Evolutionary conservation across 495 filamentous ascomycete genomes (phyloP).

Genomic region (Aspergillus conjunctus): DNA sequence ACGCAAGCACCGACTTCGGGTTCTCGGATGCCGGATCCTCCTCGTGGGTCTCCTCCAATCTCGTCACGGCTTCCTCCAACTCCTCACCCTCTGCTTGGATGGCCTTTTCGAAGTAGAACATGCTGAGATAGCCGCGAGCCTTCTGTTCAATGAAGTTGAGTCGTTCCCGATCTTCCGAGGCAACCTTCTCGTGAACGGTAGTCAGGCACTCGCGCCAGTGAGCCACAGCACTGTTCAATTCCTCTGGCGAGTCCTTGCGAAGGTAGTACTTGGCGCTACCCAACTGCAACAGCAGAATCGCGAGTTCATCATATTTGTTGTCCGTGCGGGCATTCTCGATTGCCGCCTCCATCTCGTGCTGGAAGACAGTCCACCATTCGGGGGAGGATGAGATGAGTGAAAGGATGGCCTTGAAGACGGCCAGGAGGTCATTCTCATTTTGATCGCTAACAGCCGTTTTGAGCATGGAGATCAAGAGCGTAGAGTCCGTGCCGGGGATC

Average conservation of each 20-base stretch:
- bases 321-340: conserved; percentile 13
- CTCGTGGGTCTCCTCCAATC: not conserved
- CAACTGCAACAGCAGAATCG: conserved; percentile 6
- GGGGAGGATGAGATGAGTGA: conserved; percentile 9
- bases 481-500: not conserved
- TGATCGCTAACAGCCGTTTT: not conserved
- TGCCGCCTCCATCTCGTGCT: conserved; percentile 10
- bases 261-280: conserved; percentile 13
- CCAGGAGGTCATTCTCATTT: not conserved
- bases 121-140: not conserved
- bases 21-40: not conserved
- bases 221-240: not conserved
- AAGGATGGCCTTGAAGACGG: conserved; percentile 8
- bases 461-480: not conserved
- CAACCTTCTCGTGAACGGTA: not conserved
- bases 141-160: not conserved
- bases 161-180: not conserved
- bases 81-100: not conserved
- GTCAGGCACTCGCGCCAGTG: conserved; percentile 11
- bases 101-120: conserved; percentile 3
- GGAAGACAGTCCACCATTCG: conserved; percentile 12
- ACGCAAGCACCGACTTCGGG: conserved; percentile 10
- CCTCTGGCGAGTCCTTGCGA: conserved; percentile 2
- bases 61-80: not conserved
- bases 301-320: conserved; percentile 6